Percentiles rank a stretch among this genome's conserved stretches.
Conservation (phyloP, 805 yeast species). For the Starmerella khaoyaiensis region DNA sequence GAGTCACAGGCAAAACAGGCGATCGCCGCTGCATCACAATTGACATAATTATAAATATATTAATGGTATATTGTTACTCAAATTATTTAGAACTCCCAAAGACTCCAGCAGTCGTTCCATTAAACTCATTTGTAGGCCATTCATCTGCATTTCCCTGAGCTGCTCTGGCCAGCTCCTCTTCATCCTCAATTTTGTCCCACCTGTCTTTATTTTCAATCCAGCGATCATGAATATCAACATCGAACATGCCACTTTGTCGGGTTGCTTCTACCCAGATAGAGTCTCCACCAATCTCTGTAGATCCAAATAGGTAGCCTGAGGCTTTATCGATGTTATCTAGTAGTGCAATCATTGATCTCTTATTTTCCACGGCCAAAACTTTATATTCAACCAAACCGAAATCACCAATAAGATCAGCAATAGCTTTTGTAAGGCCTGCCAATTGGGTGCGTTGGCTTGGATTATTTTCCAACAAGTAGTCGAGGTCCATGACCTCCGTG, state of each 20-base stretch:
- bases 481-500: slow-evolving; percentile 81
- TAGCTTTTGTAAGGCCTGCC: slow-evolving; percentile 55
- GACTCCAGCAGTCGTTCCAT: slow-evolving; percentile 12
- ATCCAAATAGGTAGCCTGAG: slow-evolving; percentile 84
- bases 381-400: slow-evolving; percentile 79
- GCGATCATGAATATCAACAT: slow-evolving; percentile 75
- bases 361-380: slow-evolving; percentile 83
- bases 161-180: slow-evolving; percentile 23
- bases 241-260: slow-evolving; percentile 51
- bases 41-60: neutral
- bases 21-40: slow-evolving; percentile 29
- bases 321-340: slow-evolving; percentile 75
- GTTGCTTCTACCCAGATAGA: slow-evolving; percentile 94
- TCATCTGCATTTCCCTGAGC: slow-evolving; percentile 66
- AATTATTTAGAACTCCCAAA: neutral
- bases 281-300: slow-evolving; percentile 94
- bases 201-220: slow-evolving; percentile 79
- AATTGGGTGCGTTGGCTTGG: slow-evolving; percentile 35
- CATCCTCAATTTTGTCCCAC: slow-evolving; percentile 50
- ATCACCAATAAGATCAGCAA: slow-evolving; percentile 76
- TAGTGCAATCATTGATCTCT: slow-evolving; percentile 76
- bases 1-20: slow-evolving; percentile 17
- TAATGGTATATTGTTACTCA: neutral
- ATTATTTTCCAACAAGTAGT: slow-evolving; percentile 49
- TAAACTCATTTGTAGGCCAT: slow-evolving; percentile 25